Evolutionary conservation across 1,284 basidiomycete species (phyloP).

Genomic region (Puccinia triticina): DNA sequence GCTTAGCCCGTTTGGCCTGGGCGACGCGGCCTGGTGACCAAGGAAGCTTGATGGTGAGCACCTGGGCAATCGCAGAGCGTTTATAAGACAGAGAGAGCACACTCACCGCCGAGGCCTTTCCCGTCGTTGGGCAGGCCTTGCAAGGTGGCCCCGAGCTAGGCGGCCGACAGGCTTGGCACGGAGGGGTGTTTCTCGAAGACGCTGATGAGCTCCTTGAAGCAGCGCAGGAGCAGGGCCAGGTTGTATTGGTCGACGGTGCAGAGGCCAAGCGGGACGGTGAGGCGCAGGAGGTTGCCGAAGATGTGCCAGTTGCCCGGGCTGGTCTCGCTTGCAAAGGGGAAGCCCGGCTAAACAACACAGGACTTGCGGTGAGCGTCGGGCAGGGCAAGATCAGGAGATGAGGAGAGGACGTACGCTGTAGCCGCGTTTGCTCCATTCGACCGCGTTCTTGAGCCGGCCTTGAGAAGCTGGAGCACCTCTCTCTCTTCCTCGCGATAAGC

Average conservation of each 20-base stretch:
- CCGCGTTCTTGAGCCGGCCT: too few relatives aligned
- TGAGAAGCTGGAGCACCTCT: constrained; percentile 48
- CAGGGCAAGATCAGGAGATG: too few relatives aligned
- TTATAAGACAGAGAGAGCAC: too few relatives aligned
- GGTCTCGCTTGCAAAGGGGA: neutral
- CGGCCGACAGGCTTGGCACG: constrained; percentile 16
- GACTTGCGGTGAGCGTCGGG: too few relatives aligned
- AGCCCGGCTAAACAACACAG: too few relatives aligned
- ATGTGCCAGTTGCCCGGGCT: constrained; percentile 33
- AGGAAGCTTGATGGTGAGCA: neutral
- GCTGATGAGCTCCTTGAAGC: constrained; percentile 45
- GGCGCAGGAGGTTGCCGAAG: constrained; percentile 40
- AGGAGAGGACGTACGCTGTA: too few relatives aligned
- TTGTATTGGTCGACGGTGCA: constrained; percentile 49
- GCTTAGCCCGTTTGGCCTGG: constrained; percentile 38
- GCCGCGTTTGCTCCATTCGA: too few relatives aligned
- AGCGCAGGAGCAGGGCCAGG: constrained; percentile 35
- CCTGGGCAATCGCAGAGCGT: neutral
- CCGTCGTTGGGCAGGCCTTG: constrained; percentile 47
- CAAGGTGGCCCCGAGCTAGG: constrained; percentile 33
- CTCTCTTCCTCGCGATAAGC: constrained; percentile 47
- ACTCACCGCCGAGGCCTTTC: constrained; percentile 49
- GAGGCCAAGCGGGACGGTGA: constrained; percentile 44
- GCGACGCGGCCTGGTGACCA: constrained; percentile 34
- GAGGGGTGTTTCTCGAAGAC: constrained; percentile 47